A percentile compares a stretch with the other conserved stretches of the same genome.
Evolutionary conservation across 2,329 filamentous ascomycete species (phyloP).

Genomic region (Polytolypa hystricis): DNA sequence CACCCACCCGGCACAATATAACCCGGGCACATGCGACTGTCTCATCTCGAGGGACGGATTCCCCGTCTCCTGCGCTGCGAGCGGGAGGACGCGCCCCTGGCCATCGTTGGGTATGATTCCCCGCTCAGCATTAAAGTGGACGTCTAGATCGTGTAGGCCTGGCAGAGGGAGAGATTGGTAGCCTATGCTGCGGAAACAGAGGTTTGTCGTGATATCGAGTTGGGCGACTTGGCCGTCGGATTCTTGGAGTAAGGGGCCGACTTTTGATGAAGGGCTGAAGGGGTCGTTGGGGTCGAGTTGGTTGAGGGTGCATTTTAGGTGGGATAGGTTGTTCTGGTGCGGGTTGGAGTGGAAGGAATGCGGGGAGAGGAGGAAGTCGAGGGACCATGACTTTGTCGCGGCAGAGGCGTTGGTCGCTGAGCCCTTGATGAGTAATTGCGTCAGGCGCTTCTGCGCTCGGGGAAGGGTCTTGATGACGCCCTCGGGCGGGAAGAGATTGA

Average conservation of each 20-base stretch:
- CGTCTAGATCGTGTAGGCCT: conserved; percentile 60
- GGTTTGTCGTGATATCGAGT: conserved; percentile 41
- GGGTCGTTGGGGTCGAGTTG: conserved; percentile 38
- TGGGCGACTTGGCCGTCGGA: conserved; percentile 25
- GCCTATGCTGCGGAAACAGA: conserved; percentile 89
- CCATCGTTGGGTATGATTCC: conserved; percentile 79
- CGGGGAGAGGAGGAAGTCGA: conserved; percentile 78
- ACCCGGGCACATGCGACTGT: conserved; percentile 47
- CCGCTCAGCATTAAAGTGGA: conserved; percentile 62
- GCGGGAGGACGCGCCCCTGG: conserved; percentile 55
- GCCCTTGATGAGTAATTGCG: conserved; percentile 71
- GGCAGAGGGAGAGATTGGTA: conserved; percentile 73
- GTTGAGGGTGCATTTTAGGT: conserved; percentile 55
- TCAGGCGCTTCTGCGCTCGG: conserved; percentile 63
- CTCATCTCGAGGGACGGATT: conserved; percentile 13
- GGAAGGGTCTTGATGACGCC: conserved; percentile 57
- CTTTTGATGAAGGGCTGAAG: conserved; percentile 40
- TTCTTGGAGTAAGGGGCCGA: conserved; percentile 23
- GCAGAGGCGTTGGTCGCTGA: conserved; percentile 41
- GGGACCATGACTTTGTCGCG: conserved; percentile 61
- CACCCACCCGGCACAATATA: conserved; percentile 95
- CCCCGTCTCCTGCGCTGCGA: conserved; percentile 12
- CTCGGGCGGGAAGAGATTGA: conserved; percentile 51
- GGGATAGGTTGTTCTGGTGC: conserved; percentile 43
- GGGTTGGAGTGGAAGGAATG: conserved; percentile 49